These are phyloP conservation scores for Inga laurina DNA, from an alignment of 306 rosid genomes.

Conservation along the genomic window DNA sequence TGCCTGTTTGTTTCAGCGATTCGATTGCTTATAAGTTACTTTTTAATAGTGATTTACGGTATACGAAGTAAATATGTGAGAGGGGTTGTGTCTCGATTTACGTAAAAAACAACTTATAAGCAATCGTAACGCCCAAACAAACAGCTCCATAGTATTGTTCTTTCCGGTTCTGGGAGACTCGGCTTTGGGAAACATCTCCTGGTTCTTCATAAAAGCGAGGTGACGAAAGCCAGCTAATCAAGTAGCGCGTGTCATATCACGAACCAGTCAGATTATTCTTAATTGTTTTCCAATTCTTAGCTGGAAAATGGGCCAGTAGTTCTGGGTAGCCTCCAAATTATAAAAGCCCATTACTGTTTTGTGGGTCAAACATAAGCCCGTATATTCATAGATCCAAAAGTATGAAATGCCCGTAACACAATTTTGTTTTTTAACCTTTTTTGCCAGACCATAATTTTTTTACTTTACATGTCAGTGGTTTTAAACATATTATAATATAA, in stretches of 20 bases:
- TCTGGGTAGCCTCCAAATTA: neutral
- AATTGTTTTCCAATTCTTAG: neutral
- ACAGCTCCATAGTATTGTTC: too few species aligned
- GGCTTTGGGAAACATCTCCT: neutral
- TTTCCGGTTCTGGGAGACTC: neutral
- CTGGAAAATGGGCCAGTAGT: neutral
- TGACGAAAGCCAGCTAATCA: slow-evolving; percentile 43
- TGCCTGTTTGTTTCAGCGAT: fast-evolving
- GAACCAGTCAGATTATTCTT: slow-evolving; percentile 37
- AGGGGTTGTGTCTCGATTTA: too few species aligned
- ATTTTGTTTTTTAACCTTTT: too few species aligned
- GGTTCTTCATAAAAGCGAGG: neutral
- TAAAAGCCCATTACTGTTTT: neutral
- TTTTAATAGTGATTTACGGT: too few species aligned
- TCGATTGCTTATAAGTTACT: too few species aligned
- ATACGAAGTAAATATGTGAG: too few species aligned
- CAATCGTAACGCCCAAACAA: too few species aligned
- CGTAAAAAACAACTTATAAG: too few species aligned
- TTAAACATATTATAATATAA: too few species aligned
- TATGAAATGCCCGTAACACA: neutral
- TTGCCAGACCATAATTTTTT: too few species aligned
- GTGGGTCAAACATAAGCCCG: neutral
- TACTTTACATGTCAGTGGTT: too few species aligned
- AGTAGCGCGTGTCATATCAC: slow-evolving; percentile 36
- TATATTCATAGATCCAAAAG: neutral